Conservation (phyloP, 345 rosid species). For the Pelargonium nanum region DNA sequence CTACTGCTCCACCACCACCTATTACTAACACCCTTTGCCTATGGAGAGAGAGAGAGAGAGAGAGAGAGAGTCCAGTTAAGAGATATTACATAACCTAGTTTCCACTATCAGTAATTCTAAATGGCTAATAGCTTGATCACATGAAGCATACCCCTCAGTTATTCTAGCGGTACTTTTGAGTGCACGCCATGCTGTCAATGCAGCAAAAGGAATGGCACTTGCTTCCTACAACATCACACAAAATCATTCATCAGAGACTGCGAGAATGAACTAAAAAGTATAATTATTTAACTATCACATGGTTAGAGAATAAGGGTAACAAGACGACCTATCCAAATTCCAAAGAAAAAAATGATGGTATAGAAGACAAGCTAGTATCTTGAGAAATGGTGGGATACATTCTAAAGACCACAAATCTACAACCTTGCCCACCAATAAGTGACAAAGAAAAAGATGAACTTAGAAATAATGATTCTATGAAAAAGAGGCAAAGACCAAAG, state of each 20-base stretch:
- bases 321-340: no score
- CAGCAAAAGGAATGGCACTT: slow-evolving; percentile 88
- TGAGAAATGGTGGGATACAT: no score
- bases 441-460: background rate
- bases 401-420: background rate
- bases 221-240: slow-evolving; percentile 55
- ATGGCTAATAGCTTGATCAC: background rate
- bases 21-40: slow-evolving; percentile 75
- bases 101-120: background rate
- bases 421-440: background rate
- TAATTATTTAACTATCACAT: background rate
- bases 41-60: slow-evolving; percentile 14
- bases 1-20: slow-evolving; percentile 97
- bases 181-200: slow-evolving; percentile 96
- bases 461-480: background rate
- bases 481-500: background rate
- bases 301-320: background rate
- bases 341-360: no score
- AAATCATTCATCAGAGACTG: background rate
- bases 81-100: background rate
- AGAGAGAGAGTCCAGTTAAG: background rate
- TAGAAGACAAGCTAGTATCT: no score
- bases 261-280: background rate
- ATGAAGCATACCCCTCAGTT: slow-evolving; percentile 57
- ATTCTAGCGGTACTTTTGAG: slow-evolving; percentile 81